These are phyloP conservation scores for Macrotyloma uniflorum DNA, from an alignment of 306 rosid genomes.

Conservation along the genomic window DNA sequence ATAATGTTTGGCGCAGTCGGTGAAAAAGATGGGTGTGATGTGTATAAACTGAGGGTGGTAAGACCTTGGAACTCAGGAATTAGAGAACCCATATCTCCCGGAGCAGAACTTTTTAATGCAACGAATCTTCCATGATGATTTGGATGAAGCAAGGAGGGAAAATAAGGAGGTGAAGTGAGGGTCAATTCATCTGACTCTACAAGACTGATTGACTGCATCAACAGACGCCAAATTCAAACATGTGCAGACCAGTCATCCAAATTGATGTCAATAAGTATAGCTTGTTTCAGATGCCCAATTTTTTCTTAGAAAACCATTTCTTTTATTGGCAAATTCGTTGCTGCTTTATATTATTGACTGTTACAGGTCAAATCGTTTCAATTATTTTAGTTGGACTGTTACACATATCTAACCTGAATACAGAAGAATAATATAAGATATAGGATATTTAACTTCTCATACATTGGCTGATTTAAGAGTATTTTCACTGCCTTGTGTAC, in stretches of 20 bases:
- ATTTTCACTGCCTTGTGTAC: too few species aligned
- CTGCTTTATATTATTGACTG: not conserved
- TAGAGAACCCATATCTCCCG: not conserved
- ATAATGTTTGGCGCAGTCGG: not conserved
- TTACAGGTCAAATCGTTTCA: not conserved
- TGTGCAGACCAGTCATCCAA: not conserved
- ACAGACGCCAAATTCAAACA: not conserved
- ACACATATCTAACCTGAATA: not conserved
- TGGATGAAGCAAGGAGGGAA: constrained; percentile 47
- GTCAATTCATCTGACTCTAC: constrained; percentile 67
- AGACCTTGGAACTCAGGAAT: not conserved
- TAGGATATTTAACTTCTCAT: not conserved
- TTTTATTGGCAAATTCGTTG: not conserved
- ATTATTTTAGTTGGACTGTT: too few species aligned
- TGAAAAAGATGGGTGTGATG: not conserved
- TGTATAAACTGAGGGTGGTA: not conserved
- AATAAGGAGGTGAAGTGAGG: constrained; percentile 50
- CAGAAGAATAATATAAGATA: not conserved
- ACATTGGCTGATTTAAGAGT: not conserved
- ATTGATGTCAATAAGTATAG: not conserved
- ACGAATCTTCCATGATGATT: constrained; percentile 29
- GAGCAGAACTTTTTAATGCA: constrained; percentile 22
- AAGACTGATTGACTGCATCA: constrained; percentile 39
- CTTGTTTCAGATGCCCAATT: not conserved
- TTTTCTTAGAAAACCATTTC: not conserved